Evolutionary conservation across 371 early-diverging fungal species (phyloP).

Genomic region (Fennellomyces sp.): DNA sequence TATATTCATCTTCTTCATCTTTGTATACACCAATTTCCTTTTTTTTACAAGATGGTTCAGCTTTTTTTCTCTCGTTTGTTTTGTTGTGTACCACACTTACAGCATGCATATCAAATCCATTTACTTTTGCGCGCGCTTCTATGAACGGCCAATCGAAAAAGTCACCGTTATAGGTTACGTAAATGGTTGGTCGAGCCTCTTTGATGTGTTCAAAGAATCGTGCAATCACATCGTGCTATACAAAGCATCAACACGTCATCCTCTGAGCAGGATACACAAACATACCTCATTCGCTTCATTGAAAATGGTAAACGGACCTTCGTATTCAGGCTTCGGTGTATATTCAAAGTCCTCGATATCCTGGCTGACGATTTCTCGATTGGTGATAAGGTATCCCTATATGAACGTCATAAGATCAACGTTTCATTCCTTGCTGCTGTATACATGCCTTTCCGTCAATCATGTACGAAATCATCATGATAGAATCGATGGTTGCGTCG

Average conservation of each 20-base stretch:
- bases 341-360: constrained; percentile 99
- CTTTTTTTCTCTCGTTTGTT: too few relatives aligned
- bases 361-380: constrained; percentile 94
- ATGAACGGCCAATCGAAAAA: constrained; percentile 99
- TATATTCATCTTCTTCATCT: constrained; percentile 87
- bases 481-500: constrained; percentile 88
- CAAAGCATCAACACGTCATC: neutral
- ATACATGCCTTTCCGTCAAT: constrained; percentile 87
- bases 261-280: neutral
- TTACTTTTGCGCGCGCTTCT: constrained; percentile 80
- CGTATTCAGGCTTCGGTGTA: constrained; percentile 95
- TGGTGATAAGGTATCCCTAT: constrained; percentile 97
- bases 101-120: constrained; percentile 85
- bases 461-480: constrained; percentile 99
- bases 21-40: constrained; percentile 87
- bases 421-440: too few relatives aligned
- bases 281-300: constrained; percentile 92
- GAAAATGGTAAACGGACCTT: constrained; percentile 95
- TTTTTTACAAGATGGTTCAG: neutral
- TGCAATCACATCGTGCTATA: constrained; percentile 67
- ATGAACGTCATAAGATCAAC: too few relatives aligned
- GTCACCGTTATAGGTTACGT: constrained; percentile 99
- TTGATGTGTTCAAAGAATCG: constrained; percentile 96
- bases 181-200: constrained; percentile 87
- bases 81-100: too few relatives aligned